Evolutionary conservation across 805 yeast genomes (phyloP), one percentile per base, ranked within the genome.

Genomic region (Candida ponderosae): DNA sequence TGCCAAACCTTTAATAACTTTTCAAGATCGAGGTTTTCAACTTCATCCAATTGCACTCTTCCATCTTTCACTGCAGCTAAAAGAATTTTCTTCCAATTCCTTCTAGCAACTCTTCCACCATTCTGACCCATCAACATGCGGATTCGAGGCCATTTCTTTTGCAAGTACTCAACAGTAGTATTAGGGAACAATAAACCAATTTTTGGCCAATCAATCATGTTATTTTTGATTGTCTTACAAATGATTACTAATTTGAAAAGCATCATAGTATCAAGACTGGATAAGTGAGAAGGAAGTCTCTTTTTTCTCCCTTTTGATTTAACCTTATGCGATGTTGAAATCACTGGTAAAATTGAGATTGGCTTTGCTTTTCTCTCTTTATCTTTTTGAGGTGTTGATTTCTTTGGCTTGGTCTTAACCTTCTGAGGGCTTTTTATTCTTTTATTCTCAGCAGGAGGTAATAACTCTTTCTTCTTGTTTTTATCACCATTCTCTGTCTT

Each of bases 81-180:
- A 18, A 88, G 69, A 17, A 84, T 66, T 17, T 65, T 66, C 48
- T 84, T 90, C 80, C 93, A 89, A 11, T 68, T 67, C 33, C 67
- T 65, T 34, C 67, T 60, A 0, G 74, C 69, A 27, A 70, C 70
- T 31, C 69, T 72, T 31, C 82, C 63, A 0, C 79, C 82, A 35
- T 70, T 66, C 14, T 60, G 57, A 0, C 93, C 93, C 29, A 80
- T 74, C 70, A 42, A 72, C 67, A 47, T 65, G 31, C 85, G 68
- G 8, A 83, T 67, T 16, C 73, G 65, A 2, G 81, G 75, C 96
- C 96, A 89, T 41, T 74, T 78, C 35, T 74, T 72, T 43, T 68
- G 70, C 20, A 81, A 58, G 10, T 67, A 62, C 8, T 67, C 72
- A 2, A 71, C 60, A 0, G 65, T 54, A 20, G 61, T 51, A 15